These are phyloP conservation scores for Actinomucor elegans DNA, from an alignment of 371 early-diverging fungal species.

Conservation along the genomic window DNA sequence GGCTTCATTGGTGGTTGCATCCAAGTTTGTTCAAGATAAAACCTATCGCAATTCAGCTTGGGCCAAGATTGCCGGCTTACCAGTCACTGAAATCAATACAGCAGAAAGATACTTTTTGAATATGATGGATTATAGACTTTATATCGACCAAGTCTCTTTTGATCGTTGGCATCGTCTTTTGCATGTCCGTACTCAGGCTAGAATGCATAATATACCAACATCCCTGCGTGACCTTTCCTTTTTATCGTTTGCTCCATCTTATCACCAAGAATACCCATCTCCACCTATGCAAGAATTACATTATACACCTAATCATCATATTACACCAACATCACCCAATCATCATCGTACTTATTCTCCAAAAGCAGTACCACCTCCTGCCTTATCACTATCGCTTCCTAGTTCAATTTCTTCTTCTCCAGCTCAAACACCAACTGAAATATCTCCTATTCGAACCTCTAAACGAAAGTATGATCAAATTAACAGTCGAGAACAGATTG, in stretches of 20 bases:
- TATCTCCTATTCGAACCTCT: slow-evolving; percentile 24
- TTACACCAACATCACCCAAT: neutral
- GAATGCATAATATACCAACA: slow-evolving; percentile 21
- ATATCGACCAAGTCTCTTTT: slow-evolving; percentile 62
- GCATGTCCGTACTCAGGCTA: slow-evolving; percentile 34
- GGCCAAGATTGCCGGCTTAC: slow-evolving; percentile 73
- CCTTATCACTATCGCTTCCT: slow-evolving; percentile 30
- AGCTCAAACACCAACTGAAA: slow-evolving; percentile 36
- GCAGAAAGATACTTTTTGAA: slow-evolving; percentile 71
- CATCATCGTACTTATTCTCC: neutral
- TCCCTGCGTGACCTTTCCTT: slow-evolving; percentile 16
- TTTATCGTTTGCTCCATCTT: slow-evolving; percentile 8
- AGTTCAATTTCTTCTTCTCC: slow-evolving; percentile 40
- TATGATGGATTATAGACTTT: slow-evolving; percentile 68
- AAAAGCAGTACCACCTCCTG: slow-evolving; percentile 21
- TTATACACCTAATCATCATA: neutral
- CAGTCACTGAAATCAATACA: slow-evolving; percentile 69
- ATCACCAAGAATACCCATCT: slow-evolving; percentile 7
- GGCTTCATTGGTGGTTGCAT: slow-evolving; percentile 68
- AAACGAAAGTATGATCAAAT: slow-evolving; percentile 19
- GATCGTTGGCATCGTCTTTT: slow-evolving; percentile 67
- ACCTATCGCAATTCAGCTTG: slow-evolving; percentile 79
- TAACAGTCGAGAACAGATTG: slow-evolving; percentile 9
- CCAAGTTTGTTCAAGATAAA: slow-evolving; percentile 74
- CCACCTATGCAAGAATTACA: neutral